Percentiles rank a stretch among this genome's conserved stretches.
Conservation (phyloP, 192 early-diverging fungal genomes). For the Jimgerdemannia lactiflua region DNA sequence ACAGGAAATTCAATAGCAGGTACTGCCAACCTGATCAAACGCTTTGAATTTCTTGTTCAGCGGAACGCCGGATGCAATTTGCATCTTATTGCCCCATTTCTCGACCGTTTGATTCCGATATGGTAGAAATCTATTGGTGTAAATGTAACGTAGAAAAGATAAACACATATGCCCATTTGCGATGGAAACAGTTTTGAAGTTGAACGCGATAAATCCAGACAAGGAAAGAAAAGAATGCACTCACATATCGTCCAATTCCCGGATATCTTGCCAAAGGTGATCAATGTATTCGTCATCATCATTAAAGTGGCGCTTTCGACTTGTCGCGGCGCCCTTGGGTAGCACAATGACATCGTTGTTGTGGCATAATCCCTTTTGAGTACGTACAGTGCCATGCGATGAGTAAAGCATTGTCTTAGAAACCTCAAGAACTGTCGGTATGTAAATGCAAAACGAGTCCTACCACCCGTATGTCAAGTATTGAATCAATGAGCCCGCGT, state of each 20-base stretch:
- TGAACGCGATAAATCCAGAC: no score
- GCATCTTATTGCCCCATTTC: slow-evolving; percentile 92
- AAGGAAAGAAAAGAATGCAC: not conserved
- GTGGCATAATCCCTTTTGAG: slow-evolving; percentile 36
- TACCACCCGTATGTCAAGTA: slow-evolving; percentile 36
- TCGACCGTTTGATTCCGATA: slow-evolving; percentile 88
- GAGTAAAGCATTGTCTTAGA: no score
- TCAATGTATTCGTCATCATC: slow-evolving; percentile 47
- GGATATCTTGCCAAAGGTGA: slow-evolving; percentile 56
- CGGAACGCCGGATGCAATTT: slow-evolving; percentile 63
- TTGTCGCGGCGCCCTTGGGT: slow-evolving; percentile 18
- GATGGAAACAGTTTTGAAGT: no score
- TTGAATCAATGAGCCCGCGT: slow-evolving; percentile 33
- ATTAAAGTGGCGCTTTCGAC: slow-evolving; percentile 40
- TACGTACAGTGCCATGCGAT: not conserved
- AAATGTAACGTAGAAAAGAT: no score
- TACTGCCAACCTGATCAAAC: slow-evolving; percentile 69
- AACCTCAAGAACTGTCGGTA: no score
- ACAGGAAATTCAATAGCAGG: no score
- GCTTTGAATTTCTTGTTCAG: slow-evolving; percentile 94
- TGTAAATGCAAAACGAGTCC: not conserved
- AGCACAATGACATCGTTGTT: slow-evolving; percentile 33
- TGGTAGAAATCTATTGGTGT: slow-evolving; percentile 49
- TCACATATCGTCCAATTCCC: slow-evolving; percentile 51
- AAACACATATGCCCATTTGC: no score